These are phyloP conservation scores for Pseudonitzschia delicatissima DNA, from an alignment of 108 stramenopile genomes.

Conservation along the genomic window DNA sequence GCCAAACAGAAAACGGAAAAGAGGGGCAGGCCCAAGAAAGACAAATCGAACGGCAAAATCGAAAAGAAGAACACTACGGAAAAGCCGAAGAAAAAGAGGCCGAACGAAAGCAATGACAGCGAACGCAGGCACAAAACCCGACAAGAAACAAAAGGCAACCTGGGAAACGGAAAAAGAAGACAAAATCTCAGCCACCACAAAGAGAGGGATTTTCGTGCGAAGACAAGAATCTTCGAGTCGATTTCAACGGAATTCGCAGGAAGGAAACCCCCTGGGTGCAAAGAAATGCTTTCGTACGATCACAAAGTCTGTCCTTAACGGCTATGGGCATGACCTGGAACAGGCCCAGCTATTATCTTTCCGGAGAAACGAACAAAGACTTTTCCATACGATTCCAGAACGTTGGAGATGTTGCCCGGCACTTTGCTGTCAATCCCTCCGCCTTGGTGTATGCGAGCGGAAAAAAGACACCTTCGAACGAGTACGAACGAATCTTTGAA, in stretches of 20 bases:
- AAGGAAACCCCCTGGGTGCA: not conserved
- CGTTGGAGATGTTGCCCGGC: not conserved
- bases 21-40: not conserved
- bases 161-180: not conserved
- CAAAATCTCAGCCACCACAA: not conserved
- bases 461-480: not conserved
- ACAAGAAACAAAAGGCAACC: constrained; percentile 7
- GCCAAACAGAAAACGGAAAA: not conserved
- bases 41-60: not conserved
- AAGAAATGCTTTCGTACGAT: not conserved
- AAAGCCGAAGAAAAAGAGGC: not conserved
- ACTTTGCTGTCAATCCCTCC: not conserved
- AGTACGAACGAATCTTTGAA: not conserved
- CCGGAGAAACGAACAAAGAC: not conserved
- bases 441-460: not conserved
- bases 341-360: not conserved
- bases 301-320: not conserved
- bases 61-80: not conserved
- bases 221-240: not conserved
- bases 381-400: not conserved
- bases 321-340: not conserved
- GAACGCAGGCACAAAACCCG: not conserved
- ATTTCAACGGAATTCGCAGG: not conserved
- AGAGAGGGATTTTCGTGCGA: constrained; percentile 4
- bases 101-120: not conserved